Evolutionary conservation across 2,329 filamentous ascomycete genomes (phyloP).

Genomic region (Colletotrichum brevisporum): DNA sequence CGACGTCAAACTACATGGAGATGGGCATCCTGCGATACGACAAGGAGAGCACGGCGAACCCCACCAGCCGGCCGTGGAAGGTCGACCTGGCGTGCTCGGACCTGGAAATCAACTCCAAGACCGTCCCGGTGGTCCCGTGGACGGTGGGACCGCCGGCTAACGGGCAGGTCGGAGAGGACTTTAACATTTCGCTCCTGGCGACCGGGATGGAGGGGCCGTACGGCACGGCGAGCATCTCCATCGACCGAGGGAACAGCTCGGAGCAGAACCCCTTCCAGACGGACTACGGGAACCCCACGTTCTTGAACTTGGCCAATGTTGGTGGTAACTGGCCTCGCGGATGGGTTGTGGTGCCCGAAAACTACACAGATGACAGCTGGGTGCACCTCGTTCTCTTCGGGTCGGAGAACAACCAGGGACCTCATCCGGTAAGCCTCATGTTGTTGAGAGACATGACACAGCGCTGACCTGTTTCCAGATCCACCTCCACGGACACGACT

Average conservation of each 20-base stretch:
- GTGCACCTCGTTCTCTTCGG: constrained; percentile 29
- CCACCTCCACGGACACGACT: constrained; percentile 66
- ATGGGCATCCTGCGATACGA: constrained; percentile 48
- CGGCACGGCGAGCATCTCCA: constrained; percentile 45
- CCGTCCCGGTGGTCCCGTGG: constrained; percentile 47
- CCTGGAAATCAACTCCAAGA: constrained; percentile 43
- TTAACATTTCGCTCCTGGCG: constrained; percentile 4
- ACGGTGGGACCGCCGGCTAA: constrained; percentile 37
- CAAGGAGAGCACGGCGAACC: constrained; percentile 32
- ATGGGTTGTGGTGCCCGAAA: constrained; percentile 41
- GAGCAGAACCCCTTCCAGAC: constrained; percentile 45
- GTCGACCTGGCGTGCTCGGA: constrained; percentile 46
- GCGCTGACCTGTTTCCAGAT: constrained; percentile 44
- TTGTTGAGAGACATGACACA: too few relatives aligned
- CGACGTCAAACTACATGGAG: constrained; percentile 24
- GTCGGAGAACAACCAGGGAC: neutral
- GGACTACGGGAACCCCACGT: constrained; percentile 59
- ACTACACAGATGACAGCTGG: constrained; percentile 40
- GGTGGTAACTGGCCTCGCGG: constrained; percentile 29
- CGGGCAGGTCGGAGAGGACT: constrained; percentile 1
- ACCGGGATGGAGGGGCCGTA: constrained; percentile 2
- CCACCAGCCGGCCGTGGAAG: constrained; percentile 40
- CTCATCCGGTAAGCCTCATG: constrained; percentile 19
- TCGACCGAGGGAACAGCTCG: constrained; percentile 12
- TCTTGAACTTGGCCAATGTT: constrained; percentile 43